Evolutionary conservation across 805 yeast species (phyloP).

Genomic region (Cyberlindnera galapagoensis): DNA sequence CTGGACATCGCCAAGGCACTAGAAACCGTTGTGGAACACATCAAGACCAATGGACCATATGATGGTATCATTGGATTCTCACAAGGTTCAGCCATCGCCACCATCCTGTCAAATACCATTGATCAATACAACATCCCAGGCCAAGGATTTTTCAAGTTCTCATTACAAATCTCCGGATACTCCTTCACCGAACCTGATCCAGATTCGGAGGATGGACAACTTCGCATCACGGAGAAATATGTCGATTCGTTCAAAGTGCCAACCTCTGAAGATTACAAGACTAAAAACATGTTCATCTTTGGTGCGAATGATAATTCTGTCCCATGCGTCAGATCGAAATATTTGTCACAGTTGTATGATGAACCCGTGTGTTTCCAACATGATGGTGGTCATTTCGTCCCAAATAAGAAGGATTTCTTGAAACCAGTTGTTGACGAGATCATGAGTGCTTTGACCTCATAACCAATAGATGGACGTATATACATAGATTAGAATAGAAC

Average conservation of each 20-base stretch:
- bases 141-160: conserved; percentile 50
- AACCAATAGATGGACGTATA: neutral
- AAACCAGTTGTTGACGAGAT: conserved; percentile 37
- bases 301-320: conserved; percentile 90
- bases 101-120: conserved; percentile 57
- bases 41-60: conserved; percentile 69
- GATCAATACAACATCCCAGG: conserved; percentile 14
- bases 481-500: no score
- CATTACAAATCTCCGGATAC: conserved; percentile 68
- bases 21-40: conserved; percentile 39
- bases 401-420: conserved; percentile 63
- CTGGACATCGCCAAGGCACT: conserved; percentile 47
- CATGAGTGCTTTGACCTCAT: conserved; percentile 4
- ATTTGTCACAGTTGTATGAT: conserved; percentile 46
- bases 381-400: conserved; percentile 97
- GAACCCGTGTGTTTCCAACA: conserved; percentile 54
- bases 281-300: conserved; percentile 62
- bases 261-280: conserved; percentile 21
- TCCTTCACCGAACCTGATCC: conserved; percentile 36
- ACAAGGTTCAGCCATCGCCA: conserved; percentile 89
- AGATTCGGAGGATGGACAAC: conserved; percentile 26
- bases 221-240: conserved; percentile 32
- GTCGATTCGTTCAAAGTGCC: conserved; percentile 26
- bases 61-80: conserved; percentile 88
- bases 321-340: conserved; percentile 59